Evolutionary conservation across 495 filamentous ascomycete genomes (phyloP).

Genomic region (Ascodesmis nigricans): DNA sequence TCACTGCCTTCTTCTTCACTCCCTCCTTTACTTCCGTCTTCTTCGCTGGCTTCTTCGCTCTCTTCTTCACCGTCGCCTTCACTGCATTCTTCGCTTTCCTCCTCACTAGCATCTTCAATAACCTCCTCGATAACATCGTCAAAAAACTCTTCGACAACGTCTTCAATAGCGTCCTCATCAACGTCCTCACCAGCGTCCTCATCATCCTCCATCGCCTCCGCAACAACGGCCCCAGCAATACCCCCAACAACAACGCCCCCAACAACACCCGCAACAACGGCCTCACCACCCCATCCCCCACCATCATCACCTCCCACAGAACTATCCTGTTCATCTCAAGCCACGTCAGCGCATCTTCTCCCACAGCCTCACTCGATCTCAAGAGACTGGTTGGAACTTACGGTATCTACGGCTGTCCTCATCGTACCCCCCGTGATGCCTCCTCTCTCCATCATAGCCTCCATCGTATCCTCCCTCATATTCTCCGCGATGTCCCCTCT

Average conservation of each 20-base stretch:
- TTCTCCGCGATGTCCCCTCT: background rate
- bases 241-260: constrained; percentile 3
- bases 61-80: constrained; percentile 5
- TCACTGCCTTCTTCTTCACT: background rate
- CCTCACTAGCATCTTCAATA: background rate
- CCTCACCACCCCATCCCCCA: constrained; percentile 6
- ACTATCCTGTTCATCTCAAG: constrained; percentile 1
- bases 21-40: constrained; percentile 1
- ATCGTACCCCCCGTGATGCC: constrained; percentile 1
- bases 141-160: constrained; percentile 1
- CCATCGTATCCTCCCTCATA: background rate
- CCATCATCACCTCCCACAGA: constrained; percentile 3
- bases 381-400: too few relatives aligned
- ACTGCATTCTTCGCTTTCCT: background rate
- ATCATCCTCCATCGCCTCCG: constrained; percentile 4
- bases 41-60: background rate
- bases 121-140: background rate
- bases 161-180: background rate
- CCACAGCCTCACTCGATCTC: too few relatives aligned
- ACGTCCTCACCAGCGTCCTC: background rate
- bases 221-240: constrained; percentile 4
- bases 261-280: constrained; percentile 1
- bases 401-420: constrained; percentile 1
- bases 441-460: background rate
- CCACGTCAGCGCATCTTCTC: background rate